These are phyloP conservation scores for Luzula sylvatica DNA, from an alignment of 176 grass and related monocot genomes.

Conservation along the genomic window DNA sequence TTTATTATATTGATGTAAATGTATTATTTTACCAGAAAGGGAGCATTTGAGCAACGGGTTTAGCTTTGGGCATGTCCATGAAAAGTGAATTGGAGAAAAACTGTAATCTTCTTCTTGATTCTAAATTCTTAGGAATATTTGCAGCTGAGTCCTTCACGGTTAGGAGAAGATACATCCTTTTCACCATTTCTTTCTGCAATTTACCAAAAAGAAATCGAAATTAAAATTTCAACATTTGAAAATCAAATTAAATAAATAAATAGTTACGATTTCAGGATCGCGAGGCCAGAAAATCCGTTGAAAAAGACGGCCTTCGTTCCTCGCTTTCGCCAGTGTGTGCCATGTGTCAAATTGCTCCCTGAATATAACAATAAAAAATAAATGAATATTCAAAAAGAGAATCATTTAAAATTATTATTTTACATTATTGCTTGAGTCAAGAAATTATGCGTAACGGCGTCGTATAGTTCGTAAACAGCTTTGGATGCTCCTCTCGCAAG, in stretches of 20 bases:
- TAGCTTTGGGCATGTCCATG: slow-evolving; percentile 82
- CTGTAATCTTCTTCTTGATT: slow-evolving; percentile 80
- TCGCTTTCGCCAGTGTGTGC: slow-evolving; percentile 64
- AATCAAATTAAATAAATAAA: neutral
- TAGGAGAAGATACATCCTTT: slow-evolving; percentile 86
- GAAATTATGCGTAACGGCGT: slow-evolving; percentile 80
- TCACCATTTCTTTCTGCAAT: slow-evolving; percentile 78
- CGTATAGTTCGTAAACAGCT: slow-evolving; percentile 67
- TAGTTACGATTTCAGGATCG: slow-evolving; percentile 62
- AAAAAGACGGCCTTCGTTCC: slow-evolving; percentile 68
- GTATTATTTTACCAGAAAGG: slow-evolving; percentile 53
- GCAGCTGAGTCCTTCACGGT: slow-evolving; percentile 88
- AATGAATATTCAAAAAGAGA: slow-evolving; percentile 7
- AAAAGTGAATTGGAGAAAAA: slow-evolving; percentile 94
- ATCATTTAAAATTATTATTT: neutral
- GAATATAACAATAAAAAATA: slow-evolving; percentile 23
- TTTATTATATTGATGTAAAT: neutral
- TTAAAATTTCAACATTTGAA: too few relatives aligned
- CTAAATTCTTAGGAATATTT: slow-evolving; percentile 85
- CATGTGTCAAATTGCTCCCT: slow-evolving; percentile 88
- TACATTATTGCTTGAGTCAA: slow-evolving; percentile 63
- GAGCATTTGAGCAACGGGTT: slow-evolving; percentile 85
- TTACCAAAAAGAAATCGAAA: neutral
- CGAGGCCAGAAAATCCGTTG: slow-evolving; percentile 69
- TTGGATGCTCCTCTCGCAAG: slow-evolving; percentile 70